These are phyloP conservation scores for Mortierella polycephala DNA, from an alignment of 371 early-diverging fungal species.

Conservation along the genomic window DNA sequence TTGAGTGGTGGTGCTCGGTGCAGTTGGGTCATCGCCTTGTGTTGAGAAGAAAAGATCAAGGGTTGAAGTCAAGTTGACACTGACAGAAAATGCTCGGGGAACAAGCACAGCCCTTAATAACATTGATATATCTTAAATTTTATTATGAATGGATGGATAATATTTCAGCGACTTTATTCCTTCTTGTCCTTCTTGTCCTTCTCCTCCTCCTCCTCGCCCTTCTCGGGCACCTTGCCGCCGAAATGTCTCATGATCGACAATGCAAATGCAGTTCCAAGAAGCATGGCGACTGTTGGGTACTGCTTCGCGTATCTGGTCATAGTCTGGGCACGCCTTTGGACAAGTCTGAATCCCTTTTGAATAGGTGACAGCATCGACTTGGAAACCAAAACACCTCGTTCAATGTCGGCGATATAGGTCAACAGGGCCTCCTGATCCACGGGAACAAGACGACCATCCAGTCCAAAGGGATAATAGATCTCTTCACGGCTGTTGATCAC, in stretches of 20 bases:
- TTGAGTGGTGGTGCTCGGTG: slow-evolving; percentile 3
- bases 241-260: slow-evolving; percentile 27
- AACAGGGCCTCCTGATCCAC: slow-evolving; percentile 24
- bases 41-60: neutral
- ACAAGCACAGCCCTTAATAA: neutral
- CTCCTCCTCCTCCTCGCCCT: slow-evolving; percentile 9
- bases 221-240: slow-evolving; percentile 9
- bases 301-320: slow-evolving; percentile 6
- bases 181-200: slow-evolving; percentile 28
- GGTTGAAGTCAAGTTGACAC: neutral
- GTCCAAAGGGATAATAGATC: slow-evolving; percentile 28
- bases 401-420: slow-evolving; percentile 29
- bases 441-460: slow-evolving; percentile 40
- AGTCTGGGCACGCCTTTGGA: slow-evolving; percentile 6
- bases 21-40: slow-evolving; percentile 13
- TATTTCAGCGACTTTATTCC: slow-evolving; percentile 10
- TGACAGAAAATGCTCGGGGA: neutral
- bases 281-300: slow-evolving; percentile 24
- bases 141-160: neutral
- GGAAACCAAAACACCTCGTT: slow-evolving; percentile 24
- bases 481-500: slow-evolving; percentile 47
- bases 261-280: slow-evolving; percentile 21
- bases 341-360: slow-evolving; percentile 33
- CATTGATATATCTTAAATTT: neutral
- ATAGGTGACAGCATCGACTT: slow-evolving; percentile 32